Base-by-base conservation (phyloP, 2,329 filamentous ascomycete species). In the Pseudohalonectria lignicola region DNA sequence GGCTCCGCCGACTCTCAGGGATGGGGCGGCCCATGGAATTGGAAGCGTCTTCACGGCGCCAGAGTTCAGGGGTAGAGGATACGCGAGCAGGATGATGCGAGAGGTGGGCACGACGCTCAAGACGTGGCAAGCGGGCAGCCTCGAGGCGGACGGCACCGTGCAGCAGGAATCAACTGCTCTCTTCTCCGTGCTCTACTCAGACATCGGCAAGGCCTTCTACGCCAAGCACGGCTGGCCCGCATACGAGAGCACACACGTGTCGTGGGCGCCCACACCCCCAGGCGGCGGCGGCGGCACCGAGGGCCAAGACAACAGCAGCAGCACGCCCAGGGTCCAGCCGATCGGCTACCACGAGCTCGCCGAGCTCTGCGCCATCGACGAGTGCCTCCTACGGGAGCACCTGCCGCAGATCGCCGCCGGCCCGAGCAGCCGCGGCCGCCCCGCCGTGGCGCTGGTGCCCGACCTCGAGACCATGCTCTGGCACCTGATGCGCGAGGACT, bases 141-240 rank as follows among this genome's bases (percentile, higher is more conserved):
- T 28, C 32, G 40, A 23, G 4, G 25, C 35, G 2, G 16, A 25
- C 34, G 39, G 36, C 18, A 28, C 37, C 16, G 17, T 2, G 32
- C 38, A 38, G 1, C 43, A 44, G 28, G 47, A 60, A 31, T 48
- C 45, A 36, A 51, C 45, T 28, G 51, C 18, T 34, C 58, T 75
- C 12, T 92, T 90, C 57, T 88, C 84, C 1, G 73, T 93, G 7
- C 67, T 95, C 8, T 94, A 79, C 59, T 94, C 86, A 8, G 86
- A 93, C 50, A 87, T 93, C 45, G 86, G 88, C 16, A 82, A 86
- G 64, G 63, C 65, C 29, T 95, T 87, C 59, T 95, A 95, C 60
- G 74, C 81, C 4, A 68, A 66, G 23, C 69, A 76, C 45, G 86
- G 86, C 33, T 95, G 88, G 88, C 69, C 76, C 35, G 69, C 78